A percentile compares a stretch with the other conserved stretches of the same genome.
phyloP scores from a whole-genome alignment of 1,284 basidiomycete genomes.

The Blastosporella zonata region DNA sequence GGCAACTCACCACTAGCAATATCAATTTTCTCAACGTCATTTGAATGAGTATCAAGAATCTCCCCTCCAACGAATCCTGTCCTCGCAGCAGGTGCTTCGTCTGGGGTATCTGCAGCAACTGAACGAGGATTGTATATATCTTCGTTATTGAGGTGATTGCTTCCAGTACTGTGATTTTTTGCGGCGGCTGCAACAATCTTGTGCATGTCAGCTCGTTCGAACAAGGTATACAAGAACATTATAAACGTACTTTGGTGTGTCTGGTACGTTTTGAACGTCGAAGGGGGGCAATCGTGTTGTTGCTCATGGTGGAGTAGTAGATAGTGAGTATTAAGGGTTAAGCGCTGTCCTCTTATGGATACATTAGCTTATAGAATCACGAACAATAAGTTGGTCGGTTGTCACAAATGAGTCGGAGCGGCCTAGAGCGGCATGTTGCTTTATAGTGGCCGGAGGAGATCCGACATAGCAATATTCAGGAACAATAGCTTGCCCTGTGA shows the following conservation, averaged over 20 bases:
- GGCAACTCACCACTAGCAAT: too few species aligned
- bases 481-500: too few species aligned
- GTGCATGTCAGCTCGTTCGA: background rate
- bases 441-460: too few species aligned
- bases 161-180: background rate
- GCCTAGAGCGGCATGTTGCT: too few species aligned
- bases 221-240: background rate
- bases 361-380: background rate
- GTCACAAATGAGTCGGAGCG: background rate
- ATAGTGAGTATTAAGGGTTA: background rate
- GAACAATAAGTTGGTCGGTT: background rate
- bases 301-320: background rate
- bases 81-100: background rate
- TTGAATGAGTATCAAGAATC: too few species aligned
- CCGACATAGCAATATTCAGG: background rate
- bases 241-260: background rate
- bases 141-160: background rate
- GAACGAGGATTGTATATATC: too few species aligned
- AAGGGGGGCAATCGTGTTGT: background rate
- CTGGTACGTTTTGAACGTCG: slow-evolving; percentile 6
- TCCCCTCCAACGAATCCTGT: too few species aligned
- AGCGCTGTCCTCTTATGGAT: background rate
- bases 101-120: background rate
- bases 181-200: background rate
- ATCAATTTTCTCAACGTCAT: background rate